Percentiles rank a stretch among this genome's conserved stretches.
Evolutionary conservation across 257 asterid species (phyloP).

Genomic region (Schizonepeta tenuifolia): DNA sequence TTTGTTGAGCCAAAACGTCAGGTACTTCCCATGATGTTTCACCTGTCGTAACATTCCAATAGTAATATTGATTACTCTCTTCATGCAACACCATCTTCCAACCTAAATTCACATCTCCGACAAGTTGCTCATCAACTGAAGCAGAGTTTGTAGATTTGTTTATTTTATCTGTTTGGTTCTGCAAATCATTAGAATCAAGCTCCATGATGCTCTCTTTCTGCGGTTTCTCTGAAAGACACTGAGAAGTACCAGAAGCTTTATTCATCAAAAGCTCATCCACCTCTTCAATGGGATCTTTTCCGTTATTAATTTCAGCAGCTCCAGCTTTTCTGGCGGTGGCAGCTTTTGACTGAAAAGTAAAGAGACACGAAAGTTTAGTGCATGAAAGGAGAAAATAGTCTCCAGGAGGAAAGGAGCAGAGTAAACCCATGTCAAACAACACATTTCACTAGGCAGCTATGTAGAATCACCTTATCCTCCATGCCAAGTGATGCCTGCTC

Average conservation of each 20-base stretch:
- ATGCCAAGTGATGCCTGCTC: slow-evolving; percentile 45
- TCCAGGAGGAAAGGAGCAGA: not conserved
- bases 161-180: slow-evolving; percentile 36
- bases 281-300: slow-evolving; percentile 36
- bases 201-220: slow-evolving; percentile 40
- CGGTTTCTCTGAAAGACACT: slow-evolving; percentile 40
- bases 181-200: slow-evolving; percentile 41
- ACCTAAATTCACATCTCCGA: slow-evolving; percentile 54
- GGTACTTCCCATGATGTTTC: slow-evolving; percentile 99
- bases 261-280: slow-evolving; percentile 48
- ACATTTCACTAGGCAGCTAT: not conserved
- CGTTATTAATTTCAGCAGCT: slow-evolving; percentile 38
- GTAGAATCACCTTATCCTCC: slow-evolving; percentile 61
- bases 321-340: slow-evolving; percentile 39
- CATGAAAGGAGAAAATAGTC: slow-evolving; percentile 19
- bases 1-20: slow-evolving; percentile 46
- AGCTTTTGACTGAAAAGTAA: slow-evolving; percentile 47
- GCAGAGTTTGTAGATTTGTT: slow-evolving; percentile 45
- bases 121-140: slow-evolving; percentile 43
- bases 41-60: slow-evolving; percentile 89
- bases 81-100: slow-evolving; percentile 95
- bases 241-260: slow-evolving; percentile 35
- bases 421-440: not conserved
- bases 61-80: slow-evolving; percentile 87
- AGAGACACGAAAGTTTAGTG: slow-evolving; percentile 13